Conservation (phyloP, 2,329 filamentous ascomycete genomes). For the Epichloe sibirici region DNA sequence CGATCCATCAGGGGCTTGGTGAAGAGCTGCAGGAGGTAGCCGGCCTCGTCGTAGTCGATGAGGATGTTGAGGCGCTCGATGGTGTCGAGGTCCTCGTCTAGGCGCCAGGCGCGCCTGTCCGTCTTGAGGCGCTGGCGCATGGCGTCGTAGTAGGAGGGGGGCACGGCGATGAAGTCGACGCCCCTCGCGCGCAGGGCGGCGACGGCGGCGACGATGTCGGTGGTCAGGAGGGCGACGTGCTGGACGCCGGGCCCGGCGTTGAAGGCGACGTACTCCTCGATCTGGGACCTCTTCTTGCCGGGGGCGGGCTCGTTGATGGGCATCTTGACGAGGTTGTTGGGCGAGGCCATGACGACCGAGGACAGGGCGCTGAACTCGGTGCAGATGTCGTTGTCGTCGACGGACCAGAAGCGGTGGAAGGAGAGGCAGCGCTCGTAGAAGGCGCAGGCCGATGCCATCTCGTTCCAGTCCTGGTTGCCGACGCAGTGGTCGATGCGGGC, state of each 20-base stretch:
- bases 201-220: constrained; percentile 68
- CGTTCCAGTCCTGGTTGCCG: constrained; percentile 90
- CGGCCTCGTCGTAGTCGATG: constrained; percentile 89
- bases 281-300: constrained; percentile 85
- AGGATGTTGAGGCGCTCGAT: constrained; percentile 72
- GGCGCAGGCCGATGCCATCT: constrained; percentile 57
- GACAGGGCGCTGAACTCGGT: constrained; percentile 85
- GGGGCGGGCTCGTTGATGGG: constrained; percentile 92
- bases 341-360: constrained; percentile 80
- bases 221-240: constrained; percentile 79
- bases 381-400: constrained; percentile 86
- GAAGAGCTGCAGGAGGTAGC: constrained; percentile 68
- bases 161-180: constrained; percentile 84
- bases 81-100: constrained; percentile 69
- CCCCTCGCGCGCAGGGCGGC: constrained; percentile 70
- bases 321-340: constrained; percentile 86
- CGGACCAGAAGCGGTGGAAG: constrained; percentile 96
- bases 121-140: constrained; percentile 63
- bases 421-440: constrained; percentile 81
- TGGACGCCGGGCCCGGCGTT: constrained; percentile 85
- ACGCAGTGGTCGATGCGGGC: constrained; percentile 89
- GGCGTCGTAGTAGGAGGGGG: constrained; percentile 76
- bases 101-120: constrained; percentile 44
- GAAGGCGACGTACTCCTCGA: constrained; percentile 86
- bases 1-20: constrained; percentile 87